Evolutionary conservation across 2,329 filamentous ascomycete genomes (phyloP), one percentile per base, ranked within the genome.

Genomic region (Drechslerella stenobrocha): DNA sequence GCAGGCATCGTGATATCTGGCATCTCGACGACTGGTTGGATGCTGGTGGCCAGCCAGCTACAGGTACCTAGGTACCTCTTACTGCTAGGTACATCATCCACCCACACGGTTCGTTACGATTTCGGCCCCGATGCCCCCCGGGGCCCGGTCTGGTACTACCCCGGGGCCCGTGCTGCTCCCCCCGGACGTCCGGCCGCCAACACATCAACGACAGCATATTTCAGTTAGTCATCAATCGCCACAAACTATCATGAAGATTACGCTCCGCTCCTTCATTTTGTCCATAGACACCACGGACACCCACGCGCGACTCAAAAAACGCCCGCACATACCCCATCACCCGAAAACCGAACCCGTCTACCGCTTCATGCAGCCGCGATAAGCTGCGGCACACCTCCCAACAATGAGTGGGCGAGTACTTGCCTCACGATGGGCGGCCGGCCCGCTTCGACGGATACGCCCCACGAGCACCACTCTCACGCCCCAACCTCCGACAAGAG

Each of bases 331-430:
- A 58, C 28, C 20, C 15, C 22, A n/a, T 32, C 15, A 42, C 34
- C 37, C 24, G 40, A 3, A 47, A 18, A 8, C 20, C 30, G 11
- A n/a, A 15, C 28, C 40, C 37, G 9, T 34, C 9, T 37, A 42
- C 18, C 48, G 26, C 50, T 67, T 59, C 55, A 67, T 67, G 63
- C 63, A 20, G 63, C 46, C 50, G 47, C 55, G 47, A 52, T 60
- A 67, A 60, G 50, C 44, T 50, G 23, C 34, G 23, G 32, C 59
- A 32, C 47, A 58, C 35, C 47, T 60, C 55, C 70, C 73, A 77
- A 78, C 75, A 74, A 87, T 87, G 85, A 87, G 83, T 79, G 84
- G 83, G 81, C 86, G 87, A 81, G 84, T 89, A 74, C 80, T 91
- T 78, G 86, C 87, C 77, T 84, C 86, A 75, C 84, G 87, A 26